phyloP scores from a whole-genome alignment of 352 stramenopile genomes.

The Hyaloperonospora arabidopsidis region DNA sequence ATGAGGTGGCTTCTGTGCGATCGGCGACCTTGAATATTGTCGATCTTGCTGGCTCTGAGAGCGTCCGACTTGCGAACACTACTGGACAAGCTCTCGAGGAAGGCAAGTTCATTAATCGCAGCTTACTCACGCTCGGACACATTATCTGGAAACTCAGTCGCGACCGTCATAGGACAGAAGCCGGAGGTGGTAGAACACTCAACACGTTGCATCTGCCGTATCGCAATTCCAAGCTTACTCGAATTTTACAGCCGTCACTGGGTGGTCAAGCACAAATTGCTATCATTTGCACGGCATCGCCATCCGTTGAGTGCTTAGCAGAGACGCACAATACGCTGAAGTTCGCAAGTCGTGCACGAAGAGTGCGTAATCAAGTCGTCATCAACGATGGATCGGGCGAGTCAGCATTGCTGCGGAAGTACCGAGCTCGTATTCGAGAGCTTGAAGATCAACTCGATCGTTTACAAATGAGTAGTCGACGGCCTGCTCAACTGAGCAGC shows the following conservation, averaged over 20 bases:
- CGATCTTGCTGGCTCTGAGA: conserved; percentile 86
- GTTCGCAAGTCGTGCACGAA: conserved; percentile 91
- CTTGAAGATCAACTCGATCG: conserved; percentile 57
- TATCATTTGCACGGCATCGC: conserved; percentile 94
- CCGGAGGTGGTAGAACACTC: conserved; percentile 10
- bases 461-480: conserved; percentile 43
- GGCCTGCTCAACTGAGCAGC: conserved; percentile 15
- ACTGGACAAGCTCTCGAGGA: conserved; percentile 72
- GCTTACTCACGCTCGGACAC: conserved; percentile 87
- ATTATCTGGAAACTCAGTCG: conserved; percentile 91
- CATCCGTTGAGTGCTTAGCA: conserved; percentile 89
- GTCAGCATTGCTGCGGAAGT: conserved; percentile 57
- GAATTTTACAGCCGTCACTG: conserved; percentile 94
- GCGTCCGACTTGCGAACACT: conserved; percentile 73
- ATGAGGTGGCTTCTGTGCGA: conserved; percentile 29
- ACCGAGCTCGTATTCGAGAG: conserved; percentile 54
- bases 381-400: conserved; percentile 85
- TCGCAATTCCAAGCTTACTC: conserved; percentile 97
- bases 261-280: conserved; percentile 93
- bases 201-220: conserved; percentile 88
- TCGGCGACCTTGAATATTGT: conserved; percentile 87
- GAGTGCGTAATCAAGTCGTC: conserved; percentile 87
- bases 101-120: conserved; percentile 87
- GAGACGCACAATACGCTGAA: conserved; percentile 94
- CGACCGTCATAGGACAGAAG: conserved; percentile 26